Evolutionary conservation across 1,139 yeast genomes (phyloP), one percentile per base, ranked within the genome.

Genomic region (Zygosaccharomyces sapae): DNA sequence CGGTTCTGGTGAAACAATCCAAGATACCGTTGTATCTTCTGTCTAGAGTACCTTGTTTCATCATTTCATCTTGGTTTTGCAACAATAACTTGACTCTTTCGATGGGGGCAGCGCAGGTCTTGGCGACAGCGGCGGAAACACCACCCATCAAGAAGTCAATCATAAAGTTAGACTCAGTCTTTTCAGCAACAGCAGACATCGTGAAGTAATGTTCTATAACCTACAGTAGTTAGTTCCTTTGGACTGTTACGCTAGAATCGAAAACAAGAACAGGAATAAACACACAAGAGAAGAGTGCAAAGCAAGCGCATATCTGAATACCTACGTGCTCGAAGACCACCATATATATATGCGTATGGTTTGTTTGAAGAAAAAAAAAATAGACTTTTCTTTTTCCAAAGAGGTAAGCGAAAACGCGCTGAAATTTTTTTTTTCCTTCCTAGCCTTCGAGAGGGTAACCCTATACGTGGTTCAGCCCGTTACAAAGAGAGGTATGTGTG

Each of bases 71-170:
- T 74, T 83, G 89, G 73, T 83, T 83, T 76, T 83, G 89, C 72
- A 83, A 81, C 70, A 83, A 79, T 61, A 83, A 77, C 78, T 83
- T 83, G 70, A 83, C 86, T 72, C 89, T 80, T 75, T 83, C 89
- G 66, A 83, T 83, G 70, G 89, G 89, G 62, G 89, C 88, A 61
- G 89, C 88, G 54, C 86, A 87, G 52, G 89, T 83, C 81, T 83
- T 83, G 59, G 88, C 80, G 72, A 83, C 83, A 63, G 89, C 89
- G 71, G 89, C 89, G 70, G 88, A 82, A 55, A 83, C 86, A 80
- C 89, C 88, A 69, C 87, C 88, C 88, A 82, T 80, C 70, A 80
- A 64, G 75, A 79, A 80, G 70, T 80, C 83, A 66, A 75, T 61
- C 62, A 76, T 62, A 69, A 79, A 79, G 63, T 59, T 56, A 38